These are phyloP conservation scores for Porcisia hertigi DNA, from an alignment of 208 protist genomes.

Conservation along the genomic window DNA sequence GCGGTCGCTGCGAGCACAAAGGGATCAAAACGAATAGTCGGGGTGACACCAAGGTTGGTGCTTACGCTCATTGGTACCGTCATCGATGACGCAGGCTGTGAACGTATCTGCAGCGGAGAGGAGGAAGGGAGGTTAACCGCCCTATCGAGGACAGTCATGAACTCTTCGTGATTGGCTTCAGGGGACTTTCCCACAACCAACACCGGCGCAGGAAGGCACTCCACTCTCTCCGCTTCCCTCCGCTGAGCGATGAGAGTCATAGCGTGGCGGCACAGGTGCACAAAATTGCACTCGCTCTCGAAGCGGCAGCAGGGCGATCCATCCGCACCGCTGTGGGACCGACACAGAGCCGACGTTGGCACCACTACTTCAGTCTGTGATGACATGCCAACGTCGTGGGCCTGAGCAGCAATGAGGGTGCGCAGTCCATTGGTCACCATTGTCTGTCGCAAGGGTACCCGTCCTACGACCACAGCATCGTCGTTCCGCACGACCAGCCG, in stretches of 20 bases:
- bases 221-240: constrained; percentile 10
- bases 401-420: constrained; percentile 40
- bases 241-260: constrained; percentile 17
- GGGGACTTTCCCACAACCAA: constrained; percentile 1
- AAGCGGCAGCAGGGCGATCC: constrained; percentile 77
- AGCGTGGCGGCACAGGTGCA: constrained; percentile 76
- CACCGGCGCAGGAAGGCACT: constrained; percentile 7
- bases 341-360: constrained; percentile 64
- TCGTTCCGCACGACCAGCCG: constrained; percentile 32
- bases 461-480: constrained; percentile 31
- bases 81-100: constrained; percentile 22
- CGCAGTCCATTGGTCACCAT: constrained; percentile 64
- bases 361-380: constrained; percentile 43
- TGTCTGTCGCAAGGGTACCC: constrained; percentile 32
- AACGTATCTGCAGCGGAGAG: constrained; percentile 14
- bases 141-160: constrained; percentile 13
- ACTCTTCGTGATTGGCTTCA: constrained; percentile 14
- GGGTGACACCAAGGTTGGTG: constrained; percentile 32
- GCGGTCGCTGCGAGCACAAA: constrained; percentile 41
- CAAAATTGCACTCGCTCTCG: constrained; percentile 79
- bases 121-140: not conserved
- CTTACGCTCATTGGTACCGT: constrained; percentile 46
- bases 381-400: constrained; percentile 11
- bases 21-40: constrained; percentile 43
- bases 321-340: constrained; percentile 51